Evolutionary conservation across 257 asterid genomes (phyloP).

Genomic region (Solanum ossicruentum): DNA sequence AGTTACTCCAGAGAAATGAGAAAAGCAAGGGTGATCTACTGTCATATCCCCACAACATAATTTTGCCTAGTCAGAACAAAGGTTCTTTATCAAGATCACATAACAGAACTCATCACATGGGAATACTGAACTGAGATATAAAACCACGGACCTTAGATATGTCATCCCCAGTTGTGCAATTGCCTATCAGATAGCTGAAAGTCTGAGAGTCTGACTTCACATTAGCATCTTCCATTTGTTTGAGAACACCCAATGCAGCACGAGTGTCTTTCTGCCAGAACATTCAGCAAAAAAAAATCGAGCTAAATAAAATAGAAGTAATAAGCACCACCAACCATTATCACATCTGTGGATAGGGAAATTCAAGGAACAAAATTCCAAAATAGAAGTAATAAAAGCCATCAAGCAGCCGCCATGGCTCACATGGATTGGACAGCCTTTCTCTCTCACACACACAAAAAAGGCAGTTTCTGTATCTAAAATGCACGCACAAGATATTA

Average conservation of each 20-base stretch:
- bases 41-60: neutral
- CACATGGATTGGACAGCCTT: neutral
- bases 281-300: conserved; percentile 12
- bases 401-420: neutral
- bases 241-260: conserved; percentile 50
- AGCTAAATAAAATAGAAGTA: conserved; percentile 6
- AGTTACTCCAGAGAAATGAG: neutral
- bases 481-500: neutral
- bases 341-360: neutral
- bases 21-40: neutral
- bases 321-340: neutral
- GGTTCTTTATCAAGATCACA: neutral
- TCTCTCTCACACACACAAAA: neutral
- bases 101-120: neutral
- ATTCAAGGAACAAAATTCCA: conserved; percentile 5
- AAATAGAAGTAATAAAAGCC: neutral
- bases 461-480: neutral
- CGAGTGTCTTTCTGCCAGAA: conserved; percentile 54
- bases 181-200: conserved; percentile 62
- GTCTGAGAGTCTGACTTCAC: conserved; percentile 72
- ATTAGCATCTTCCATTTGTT: conserved; percentile 68
- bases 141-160: conserved; percentile 45
- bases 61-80: neutral
- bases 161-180: conserved; percentile 49
- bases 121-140: neutral